Evolutionary conservation across 2,329 filamentous ascomycete species (phyloP), one percentile per base, ranked within the genome.

Genomic region (Rutstroemia sp.): DNA sequence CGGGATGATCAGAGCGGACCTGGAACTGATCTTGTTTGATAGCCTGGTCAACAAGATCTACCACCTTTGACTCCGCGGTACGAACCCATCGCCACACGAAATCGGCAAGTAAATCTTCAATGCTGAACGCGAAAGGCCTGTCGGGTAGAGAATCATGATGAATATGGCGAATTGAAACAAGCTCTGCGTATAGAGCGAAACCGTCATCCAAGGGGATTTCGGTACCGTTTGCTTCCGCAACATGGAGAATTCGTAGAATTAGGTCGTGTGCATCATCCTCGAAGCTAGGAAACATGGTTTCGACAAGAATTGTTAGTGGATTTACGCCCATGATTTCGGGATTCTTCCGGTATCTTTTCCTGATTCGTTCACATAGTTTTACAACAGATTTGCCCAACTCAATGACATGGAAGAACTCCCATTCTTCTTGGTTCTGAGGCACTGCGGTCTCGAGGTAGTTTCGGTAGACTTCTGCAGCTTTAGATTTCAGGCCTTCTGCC

Each of bases 51-150:
- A 97, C 88, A 76, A 94, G 94, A 23, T 85, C 84, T 59, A 87
- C 78, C 67, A 96, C 85, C 67, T 86, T 90, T 37, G 77, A 76
- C 65, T 97, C 91, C 7, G 90, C 91, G 61, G 85, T 82, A 54
- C 81, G 79, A 61, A 99, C 90, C 92, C 92, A 99, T 58, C 90
- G 85, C 92, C 92, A 97, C 5, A 97, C 94, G 70, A 97, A 99
- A 38, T 89, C 87, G 60, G 92, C 88, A 18, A 99, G 78, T 16
- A 95, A 75, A 44, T 85, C 82, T 71, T 99, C 94, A 45, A 99
- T 81, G 62, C 91, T 85, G 70, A 97, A 96, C 4, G 85, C 86
- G 70, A 97, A 99, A 1, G 83, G 81, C 59, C 83, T 76, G 62
- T 78, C 78, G 0, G 89, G 89, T 18, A 96, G 78, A 21, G 84